These are phyloP conservation scores for Tylopilus rubrobrunneus DNA, from an alignment of 768 basidiomycete species.

Conservation along the genomic window DNA sequence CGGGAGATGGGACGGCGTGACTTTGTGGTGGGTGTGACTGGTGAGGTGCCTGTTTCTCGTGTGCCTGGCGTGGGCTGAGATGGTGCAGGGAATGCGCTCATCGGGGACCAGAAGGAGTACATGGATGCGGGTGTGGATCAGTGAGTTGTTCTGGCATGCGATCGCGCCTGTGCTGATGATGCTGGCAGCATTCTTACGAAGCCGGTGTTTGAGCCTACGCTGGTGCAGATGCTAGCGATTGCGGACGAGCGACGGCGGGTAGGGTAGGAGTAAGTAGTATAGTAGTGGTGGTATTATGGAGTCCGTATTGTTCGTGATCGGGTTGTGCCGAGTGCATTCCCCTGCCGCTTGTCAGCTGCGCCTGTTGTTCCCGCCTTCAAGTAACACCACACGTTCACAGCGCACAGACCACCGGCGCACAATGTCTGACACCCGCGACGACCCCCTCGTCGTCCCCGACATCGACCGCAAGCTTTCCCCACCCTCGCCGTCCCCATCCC, in stretches of 20 bases:
- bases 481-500: constrained; percentile 40
- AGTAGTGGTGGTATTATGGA: too few relatives aligned
- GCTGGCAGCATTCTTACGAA: constrained; percentile 65
- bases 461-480: constrained; percentile 21
- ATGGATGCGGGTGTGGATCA: constrained; percentile 71
- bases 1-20: constrained; percentile 63
- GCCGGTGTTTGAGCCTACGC: constrained; percentile 62
- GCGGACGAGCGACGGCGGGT: constrained; percentile 38
- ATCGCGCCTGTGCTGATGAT: too few relatives aligned
- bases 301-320: constrained; percentile 18
- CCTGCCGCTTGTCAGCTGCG: constrained; percentile 31
- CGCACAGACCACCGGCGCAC: constrained; percentile 31
- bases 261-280: not conserved
- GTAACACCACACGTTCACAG: constrained; percentile 22
- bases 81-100: constrained; percentile 48
- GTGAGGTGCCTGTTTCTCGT: constrained; percentile 29
- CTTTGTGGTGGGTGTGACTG: constrained; percentile 78
- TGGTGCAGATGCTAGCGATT: constrained; percentile 39
- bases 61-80: not conserved
- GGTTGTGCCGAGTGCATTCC: constrained; percentile 31
- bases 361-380: constrained; percentile 29
- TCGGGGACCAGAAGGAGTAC: constrained; percentile 59
- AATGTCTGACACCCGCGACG: constrained; percentile 27
- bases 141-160: constrained; percentile 37
- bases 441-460: constrained; percentile 6